Evolutionary conservation across 805 yeast species (phyloP), one percentile per base, ranked within the genome.

Genomic region (Metschnikowia similis): DNA sequence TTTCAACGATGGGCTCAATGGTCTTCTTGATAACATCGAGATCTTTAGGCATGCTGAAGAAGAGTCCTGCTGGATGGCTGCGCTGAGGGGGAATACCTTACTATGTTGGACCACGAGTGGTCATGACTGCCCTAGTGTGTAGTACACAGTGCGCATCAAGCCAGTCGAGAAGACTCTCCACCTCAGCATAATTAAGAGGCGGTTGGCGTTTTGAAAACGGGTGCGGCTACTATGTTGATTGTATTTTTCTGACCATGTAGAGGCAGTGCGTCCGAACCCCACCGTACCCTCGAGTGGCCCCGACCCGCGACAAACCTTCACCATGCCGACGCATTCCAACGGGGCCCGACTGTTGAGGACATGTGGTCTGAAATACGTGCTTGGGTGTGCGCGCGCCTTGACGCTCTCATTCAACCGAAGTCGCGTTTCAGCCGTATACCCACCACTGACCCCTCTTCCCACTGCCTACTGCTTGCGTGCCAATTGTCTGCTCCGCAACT

Each of bases 21-120:
- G 38, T 31, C 16, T 47, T 48, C 29, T 47, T 37, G 51, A 47
- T 52, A 41, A 27, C 14, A 5, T 43, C 46, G 29, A 11, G 21
- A 6, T 43, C 46, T 43, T 16, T 34, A 9, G 46, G 46, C 46
- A 43, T 43, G 16, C 13, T 43, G 38, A 37, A 37, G 16, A 21
- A 26, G 7, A 21, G 21, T 21, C 21, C 21, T 21, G 21, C 21
- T 21, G 21, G 21, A 4, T 21, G 21, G 21, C 21, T 21, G 21
- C 21, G 21, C 5, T 6, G 10, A 28, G 16, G 13, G 28, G 10
- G 17, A 2, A 28, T 13, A 10, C 7, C 26, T 6, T 36, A 13
- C 26, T 2, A 17, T 36, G 29, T 4, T 36, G 28, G 8, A 36
- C 28, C 13, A 36, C 14, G 27, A 26, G 16, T 10, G 11, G 35